Base-by-base conservation (phyloP, 73 alveolate genomes). In the Symbiodinium pilosum region DNA sequence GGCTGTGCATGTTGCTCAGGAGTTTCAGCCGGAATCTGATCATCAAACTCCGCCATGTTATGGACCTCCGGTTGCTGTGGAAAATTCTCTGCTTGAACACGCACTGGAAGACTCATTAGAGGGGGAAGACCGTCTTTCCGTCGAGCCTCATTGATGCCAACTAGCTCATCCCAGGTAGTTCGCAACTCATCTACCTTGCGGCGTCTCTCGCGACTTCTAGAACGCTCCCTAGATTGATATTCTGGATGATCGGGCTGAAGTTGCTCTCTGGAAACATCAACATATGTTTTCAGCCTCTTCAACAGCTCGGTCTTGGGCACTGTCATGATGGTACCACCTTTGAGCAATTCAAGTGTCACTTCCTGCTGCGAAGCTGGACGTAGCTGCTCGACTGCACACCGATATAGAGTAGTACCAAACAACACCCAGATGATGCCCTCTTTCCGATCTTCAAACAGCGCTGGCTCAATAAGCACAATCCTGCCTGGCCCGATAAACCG, bases 81-180 rank as follows among this genome's bases (percentile, higher is more conserved):
- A n/a, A n/a, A n/a, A n/a, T n/a, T n/a, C n/a, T n/a, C n/a, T n/a
- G n/a, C n/a, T n/a, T n/a, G n/a, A n/a, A n/a, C n/a, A n/a, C n/a
- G n/a, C n/a, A n/a, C n/a, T 34, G 94, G 94, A 30, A 86, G 40
- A 32, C 41, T 52, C 86, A 87, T 32, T 64, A 87, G 38, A 24
- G 94, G 94, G 0, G 94, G 94, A 1, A 87, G 34, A 1, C 94
- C 94, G 26, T 87, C 94, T 9, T 34, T n/a, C 40, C 94, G 20
- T 0, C 94, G 54, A 28, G 69, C 71, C 28, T 56, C 44, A 21
- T 87, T 87, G 20, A 87, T 26, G n/a, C 86, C 42, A 3, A 87
- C 86, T 86, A 87, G n/a, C 4, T 30, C 52, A 1, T 87, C 43
- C 94, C 94, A 87, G 24, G 69, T 4, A 14, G 47, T 36, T 56